A percentile compares a stretch with the other conserved stretches of the same genome.
phyloP scores from a whole-genome alignment of 352 stramenopile species.

The Phytophthora sp. region DNA sequence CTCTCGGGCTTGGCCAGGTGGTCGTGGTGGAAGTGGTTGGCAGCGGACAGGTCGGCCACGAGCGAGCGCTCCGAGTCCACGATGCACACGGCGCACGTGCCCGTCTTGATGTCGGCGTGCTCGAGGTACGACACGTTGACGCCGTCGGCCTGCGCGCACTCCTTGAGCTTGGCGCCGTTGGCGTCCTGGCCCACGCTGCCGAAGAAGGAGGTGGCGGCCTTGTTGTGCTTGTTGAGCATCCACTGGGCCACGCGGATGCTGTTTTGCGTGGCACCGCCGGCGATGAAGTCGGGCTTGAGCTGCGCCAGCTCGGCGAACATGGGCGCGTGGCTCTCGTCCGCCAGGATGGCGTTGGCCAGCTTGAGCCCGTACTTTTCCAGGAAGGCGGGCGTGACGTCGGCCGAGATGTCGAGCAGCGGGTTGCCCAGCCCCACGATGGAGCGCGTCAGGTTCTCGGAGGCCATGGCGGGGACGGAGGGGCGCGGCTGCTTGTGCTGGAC shows the following conservation, averaged over 20 bases:
- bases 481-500: slow-evolving; percentile 32
- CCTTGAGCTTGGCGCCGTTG: slow-evolving; percentile 92
- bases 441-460: slow-evolving; percentile 56
- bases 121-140: slow-evolving; percentile 98
- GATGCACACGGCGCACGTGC: slow-evolving; percentile 98
- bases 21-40: slow-evolving; percentile 98
- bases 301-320: slow-evolving; percentile 96
- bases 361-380: slow-evolving; percentile 97
- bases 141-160: slow-evolving; percentile 94
- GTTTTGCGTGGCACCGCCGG: slow-evolving; percentile 98
- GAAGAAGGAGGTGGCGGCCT: slow-evolving; percentile 93
- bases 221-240: slow-evolving; percentile 95
- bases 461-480: slow-evolving; percentile 9
- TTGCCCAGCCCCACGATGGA: slow-evolving; percentile 97
- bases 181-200: slow-evolving; percentile 97
- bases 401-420: slow-evolving; percentile 98
- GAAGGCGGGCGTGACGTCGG: slow-evolving; percentile 93
- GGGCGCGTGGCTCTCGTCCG: slow-evolving; percentile 97
- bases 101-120: slow-evolving; percentile 92
- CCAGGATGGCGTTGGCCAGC: slow-evolving; percentile 97
- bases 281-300: slow-evolving; percentile 96
- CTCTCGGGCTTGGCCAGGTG: slow-evolving; percentile 87
- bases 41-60: slow-evolving; percentile 97
- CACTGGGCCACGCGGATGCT: slow-evolving; percentile 99
- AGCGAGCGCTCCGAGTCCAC: slow-evolving; percentile 96